A percentile compares a stretch with the other conserved stretches of the same genome.
Evolutionary conservation across 1,284 basidiomycete genomes (phyloP).

Genomic region (Cutaneotrichosporon sp.): DNA sequence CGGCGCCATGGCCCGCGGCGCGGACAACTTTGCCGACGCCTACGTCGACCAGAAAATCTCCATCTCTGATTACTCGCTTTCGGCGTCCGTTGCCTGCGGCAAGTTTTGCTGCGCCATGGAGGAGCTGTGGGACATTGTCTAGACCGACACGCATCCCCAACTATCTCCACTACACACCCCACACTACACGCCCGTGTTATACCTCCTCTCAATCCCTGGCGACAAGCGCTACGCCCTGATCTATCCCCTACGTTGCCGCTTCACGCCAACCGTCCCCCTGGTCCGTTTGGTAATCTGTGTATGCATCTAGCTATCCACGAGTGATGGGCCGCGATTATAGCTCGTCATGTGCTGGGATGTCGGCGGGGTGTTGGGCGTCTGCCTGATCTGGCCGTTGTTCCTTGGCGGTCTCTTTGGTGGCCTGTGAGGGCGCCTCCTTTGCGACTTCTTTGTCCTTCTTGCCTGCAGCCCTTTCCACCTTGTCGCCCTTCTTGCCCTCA

Average conservation of each 20-base stretch:
- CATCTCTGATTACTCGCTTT: constrained; percentile 89
- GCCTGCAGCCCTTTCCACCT: too few species aligned
- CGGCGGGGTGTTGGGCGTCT: neutral
- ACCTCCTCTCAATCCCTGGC: neutral
- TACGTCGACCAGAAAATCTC: constrained; percentile 97
- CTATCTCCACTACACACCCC: neutral
- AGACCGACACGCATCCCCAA: constrained; percentile 7
- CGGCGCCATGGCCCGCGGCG: constrained; percentile 92
- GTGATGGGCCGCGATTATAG: neutral
- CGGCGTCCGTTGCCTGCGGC: constrained; percentile 93
- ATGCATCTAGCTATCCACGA: constrained; percentile 17
- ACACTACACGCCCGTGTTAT: neutral
- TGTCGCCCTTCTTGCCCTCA: neutral
- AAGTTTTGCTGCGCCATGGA: constrained; percentile 67
- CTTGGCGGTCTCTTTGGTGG: neutral
- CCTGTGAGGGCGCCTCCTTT: too few species aligned
- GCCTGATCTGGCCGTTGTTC: neutral
- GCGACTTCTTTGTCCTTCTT: neutral
- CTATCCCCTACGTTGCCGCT: neutral
- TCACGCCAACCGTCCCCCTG: constrained; percentile 2
- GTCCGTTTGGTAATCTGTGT: constrained; percentile 9
- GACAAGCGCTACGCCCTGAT: too few species aligned
- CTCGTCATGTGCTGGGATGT: neutral
- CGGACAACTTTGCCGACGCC: constrained; percentile 91
- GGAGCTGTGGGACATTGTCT: constrained; percentile 60